Conservation (phyloP, 2,329 filamentous ascomycete species). For the Talaromyces sp. region DNA sequence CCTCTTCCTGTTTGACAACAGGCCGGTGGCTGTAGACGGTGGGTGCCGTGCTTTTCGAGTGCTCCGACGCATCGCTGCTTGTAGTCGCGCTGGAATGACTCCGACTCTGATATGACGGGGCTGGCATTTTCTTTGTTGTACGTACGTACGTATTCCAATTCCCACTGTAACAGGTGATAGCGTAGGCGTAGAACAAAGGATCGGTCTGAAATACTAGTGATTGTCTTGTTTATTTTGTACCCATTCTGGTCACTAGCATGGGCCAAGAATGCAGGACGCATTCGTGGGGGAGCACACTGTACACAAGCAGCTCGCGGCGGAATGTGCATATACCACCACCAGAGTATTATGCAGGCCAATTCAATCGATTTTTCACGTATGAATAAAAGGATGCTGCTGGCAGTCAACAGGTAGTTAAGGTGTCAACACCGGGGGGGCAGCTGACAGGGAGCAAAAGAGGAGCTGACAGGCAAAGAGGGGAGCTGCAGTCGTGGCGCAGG, state of each 20-base stretch:
- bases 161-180: not conserved
- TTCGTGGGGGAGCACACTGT: not conserved
- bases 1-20: constrained; percentile 20
- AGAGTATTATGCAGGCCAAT: not conserved
- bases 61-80: constrained; percentile 34
- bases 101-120: constrained; percentile 22
- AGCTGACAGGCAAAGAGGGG: not conserved
- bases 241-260: not conserved
- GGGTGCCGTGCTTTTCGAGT: constrained; percentile 36
- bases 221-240: not conserved
- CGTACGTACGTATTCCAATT: not conserved
- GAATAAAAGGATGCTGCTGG: not conserved
- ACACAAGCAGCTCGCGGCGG: not conserved
- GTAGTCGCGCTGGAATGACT: constrained; percentile 34
- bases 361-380: not conserved
- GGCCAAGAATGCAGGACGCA: not conserved
- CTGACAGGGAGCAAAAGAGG: not conserved
- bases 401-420: no score
- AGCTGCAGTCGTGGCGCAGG: not conserved
- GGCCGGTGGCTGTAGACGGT: constrained; percentile 33
- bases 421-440: not conserved
- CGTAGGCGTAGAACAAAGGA: no score
- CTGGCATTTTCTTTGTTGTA: constrained; percentile 13
- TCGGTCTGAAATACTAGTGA: not conserved
- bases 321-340: not conserved